A percentile compares a stretch with the other conserved stretches of the same genome.
Evolutionary conservation across 371 early-diverging fungal species (phyloP).

Genomic region (Circinella umbellata): DNA sequence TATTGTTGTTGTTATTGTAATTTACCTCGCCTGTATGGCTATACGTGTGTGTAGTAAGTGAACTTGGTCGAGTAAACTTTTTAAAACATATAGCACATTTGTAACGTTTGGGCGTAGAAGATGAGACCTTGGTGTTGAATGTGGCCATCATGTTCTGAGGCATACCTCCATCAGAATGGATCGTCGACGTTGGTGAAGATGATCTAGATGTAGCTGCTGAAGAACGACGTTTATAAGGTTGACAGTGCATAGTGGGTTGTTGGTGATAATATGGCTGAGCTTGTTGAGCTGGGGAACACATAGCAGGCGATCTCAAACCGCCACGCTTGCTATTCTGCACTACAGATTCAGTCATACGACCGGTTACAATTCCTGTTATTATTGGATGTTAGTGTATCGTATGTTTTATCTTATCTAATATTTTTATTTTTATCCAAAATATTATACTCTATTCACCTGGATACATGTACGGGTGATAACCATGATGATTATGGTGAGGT

Average conservation of each 20-base stretch:
- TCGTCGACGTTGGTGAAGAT: conserved; percentile 20
- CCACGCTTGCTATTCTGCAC: conserved; percentile 7
- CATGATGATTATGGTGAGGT: conserved; percentile 6
- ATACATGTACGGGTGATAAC: conserved; percentile 23
- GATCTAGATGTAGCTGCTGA: conserved; percentile 22
- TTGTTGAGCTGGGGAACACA: conserved; percentile 11
- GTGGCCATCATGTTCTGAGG: conserved; percentile 26
- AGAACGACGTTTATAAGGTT: conserved; percentile 19
- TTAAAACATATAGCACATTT: conserved; percentile 59
- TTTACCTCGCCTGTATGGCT: conserved; percentile 67
- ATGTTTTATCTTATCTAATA: too few relatives aligned
- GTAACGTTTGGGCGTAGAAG: conserved; percentile 33
- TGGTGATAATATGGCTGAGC: conserved; percentile 3
- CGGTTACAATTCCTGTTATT: not conserved
- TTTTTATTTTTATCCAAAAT: too few relatives aligned
- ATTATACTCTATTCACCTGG: conserved; percentile 8
- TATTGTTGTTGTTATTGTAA: not conserved
- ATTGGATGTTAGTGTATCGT: too few relatives aligned
- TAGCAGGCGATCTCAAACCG: conserved; percentile 25
- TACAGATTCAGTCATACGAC: conserved; percentile 5
- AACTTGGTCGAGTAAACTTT: conserved; percentile 65
- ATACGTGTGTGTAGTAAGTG: conserved; percentile 64
- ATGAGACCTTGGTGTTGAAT: conserved; percentile 22
- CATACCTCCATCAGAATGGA: conserved; percentile 6
- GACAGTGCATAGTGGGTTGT: conserved; percentile 19